A percentile compares a stretch with the other conserved stretches of the same genome.
These are phyloP conservation scores for Exophiala viscosa DNA, from an alignment of 2,329 filamentous ascomycete genomes.

Conservation along the genomic window DNA sequence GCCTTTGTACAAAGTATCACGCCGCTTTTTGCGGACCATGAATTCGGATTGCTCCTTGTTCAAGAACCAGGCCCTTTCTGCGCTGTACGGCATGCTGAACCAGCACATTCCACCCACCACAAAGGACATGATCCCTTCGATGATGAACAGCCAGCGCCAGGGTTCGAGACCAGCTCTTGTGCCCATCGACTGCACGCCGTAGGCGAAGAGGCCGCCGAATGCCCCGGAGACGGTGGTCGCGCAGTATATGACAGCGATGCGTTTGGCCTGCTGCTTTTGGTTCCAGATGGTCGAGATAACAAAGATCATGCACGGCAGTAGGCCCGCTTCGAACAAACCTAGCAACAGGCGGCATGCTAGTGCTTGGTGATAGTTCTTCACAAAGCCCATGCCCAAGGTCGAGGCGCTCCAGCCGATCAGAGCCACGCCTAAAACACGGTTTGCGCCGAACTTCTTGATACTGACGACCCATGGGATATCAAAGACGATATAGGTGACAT, in stretches of 20 bases:
- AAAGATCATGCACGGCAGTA: slow-evolving; percentile 3
- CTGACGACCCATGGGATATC: slow-evolving; percentile 32
- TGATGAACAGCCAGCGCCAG: slow-evolving; percentile 33
- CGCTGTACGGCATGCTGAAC: slow-evolving; percentile 26
- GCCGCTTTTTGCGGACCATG: slow-evolving; percentile 22
- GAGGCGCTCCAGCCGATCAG: slow-evolving; percentile 35
- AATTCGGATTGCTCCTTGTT: slow-evolving; percentile 12
- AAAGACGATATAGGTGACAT: slow-evolving; percentile 39
- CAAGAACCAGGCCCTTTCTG: slow-evolving; percentile 25
- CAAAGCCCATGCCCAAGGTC: slow-evolving; percentile 46
- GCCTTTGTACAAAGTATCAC: slow-evolving; percentile 32
- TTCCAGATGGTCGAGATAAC: slow-evolving; percentile 10
- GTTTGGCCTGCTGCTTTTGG: slow-evolving; percentile 11
- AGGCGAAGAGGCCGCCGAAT: slow-evolving; percentile 41
- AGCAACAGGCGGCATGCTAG: slow-evolving; percentile 47
- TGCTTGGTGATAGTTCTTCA: slow-evolving; percentile 49
- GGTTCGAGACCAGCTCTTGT: background rate
- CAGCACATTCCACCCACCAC: slow-evolving; percentile 19
- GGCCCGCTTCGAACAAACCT: slow-evolving; percentile 42
- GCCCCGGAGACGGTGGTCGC: slow-evolving; percentile 36
- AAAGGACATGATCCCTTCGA: slow-evolving; percentile 26
- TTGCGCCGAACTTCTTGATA: slow-evolving; percentile 9
- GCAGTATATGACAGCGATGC: slow-evolving; percentile 31
- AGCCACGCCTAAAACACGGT: slow-evolving; percentile 19
- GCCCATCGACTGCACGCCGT: slow-evolving; percentile 2